These are phyloP conservation scores for Camellia sinensis DNA, from an alignment of 148 eudicot genomes.

Conservation along the genomic window DNA sequence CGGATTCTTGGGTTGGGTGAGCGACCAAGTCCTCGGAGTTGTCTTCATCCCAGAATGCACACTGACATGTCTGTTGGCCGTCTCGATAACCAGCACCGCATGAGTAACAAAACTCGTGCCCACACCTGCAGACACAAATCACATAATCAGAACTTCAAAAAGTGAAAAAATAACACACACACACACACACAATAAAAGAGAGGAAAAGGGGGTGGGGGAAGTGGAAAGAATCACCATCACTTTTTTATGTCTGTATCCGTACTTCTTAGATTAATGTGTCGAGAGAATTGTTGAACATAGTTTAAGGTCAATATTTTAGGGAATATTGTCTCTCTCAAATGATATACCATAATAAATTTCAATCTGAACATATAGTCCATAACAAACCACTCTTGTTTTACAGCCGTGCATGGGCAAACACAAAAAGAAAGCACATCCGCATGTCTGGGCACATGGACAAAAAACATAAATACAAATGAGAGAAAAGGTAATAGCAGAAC, in stretches of 20 bases:
- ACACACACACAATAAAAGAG: no score
- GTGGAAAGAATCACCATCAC: no score
- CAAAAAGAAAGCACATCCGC: neutral
- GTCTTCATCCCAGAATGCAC: conserved; percentile 57
- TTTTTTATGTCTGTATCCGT: no score
- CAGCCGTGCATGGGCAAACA: neutral
- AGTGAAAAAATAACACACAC: no score
- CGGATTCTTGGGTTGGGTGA: conserved; percentile 42
- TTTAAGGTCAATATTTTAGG: no score
- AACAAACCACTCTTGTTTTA: no score
- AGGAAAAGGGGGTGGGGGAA: no score
- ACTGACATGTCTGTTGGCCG: conserved; percentile 56
- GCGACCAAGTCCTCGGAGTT: conserved; percentile 24
- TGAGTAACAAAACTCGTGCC: conserved; percentile 73
- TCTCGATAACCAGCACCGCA: conserved; percentile 60
- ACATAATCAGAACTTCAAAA: neutral
- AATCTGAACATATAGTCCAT: no score
- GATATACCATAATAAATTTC: neutral
- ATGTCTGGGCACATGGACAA: neutral
- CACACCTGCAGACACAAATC: conserved; percentile 43
- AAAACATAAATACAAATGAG: no score
- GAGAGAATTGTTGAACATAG: no score
- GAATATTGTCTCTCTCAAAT: no score
- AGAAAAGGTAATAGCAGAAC: neutral
- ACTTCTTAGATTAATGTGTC: no score